These are phyloP conservation scores for Erythrobasidium hasegawianum DNA, from an alignment of 1,284 basidiomycete genomes.

Conservation along the genomic window DNA sequence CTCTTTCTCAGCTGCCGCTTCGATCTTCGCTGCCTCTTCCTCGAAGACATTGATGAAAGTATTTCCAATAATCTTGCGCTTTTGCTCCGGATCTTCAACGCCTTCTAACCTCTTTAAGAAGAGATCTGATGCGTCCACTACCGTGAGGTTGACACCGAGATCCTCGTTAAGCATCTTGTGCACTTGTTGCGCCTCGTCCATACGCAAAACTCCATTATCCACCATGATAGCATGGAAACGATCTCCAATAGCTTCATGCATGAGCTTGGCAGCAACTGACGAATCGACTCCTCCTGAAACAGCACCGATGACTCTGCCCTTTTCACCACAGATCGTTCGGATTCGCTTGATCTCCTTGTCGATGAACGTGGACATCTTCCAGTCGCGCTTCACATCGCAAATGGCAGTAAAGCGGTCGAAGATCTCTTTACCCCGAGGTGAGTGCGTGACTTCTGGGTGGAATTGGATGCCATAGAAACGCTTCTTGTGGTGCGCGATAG, in stretches of 20 bases:
- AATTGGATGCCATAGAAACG: slow-evolving; percentile 94
- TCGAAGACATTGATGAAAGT: slow-evolving; percentile 99
- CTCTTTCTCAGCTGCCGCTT: slow-evolving; percentile 70
- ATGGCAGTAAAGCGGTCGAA: slow-evolving; percentile 82
- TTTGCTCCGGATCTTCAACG: slow-evolving; percentile 92
- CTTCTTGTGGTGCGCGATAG: slow-evolving; percentile 84
- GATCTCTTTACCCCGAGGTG: slow-evolving; percentile 81
- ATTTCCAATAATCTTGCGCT: slow-evolving; percentile 98
- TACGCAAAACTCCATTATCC: slow-evolving; percentile 93
- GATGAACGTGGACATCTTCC: slow-evolving; percentile 99
- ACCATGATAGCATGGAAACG: slow-evolving; percentile 99
- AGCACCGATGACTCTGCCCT: slow-evolving; percentile 94
- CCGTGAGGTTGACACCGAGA: slow-evolving; percentile 92
- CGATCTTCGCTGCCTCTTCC: slow-evolving; percentile 83
- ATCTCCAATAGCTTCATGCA: slow-evolving; percentile 99
- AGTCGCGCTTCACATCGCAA: slow-evolving; percentile 74
- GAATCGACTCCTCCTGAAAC: slow-evolving; percentile 98
- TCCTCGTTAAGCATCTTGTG: slow-evolving; percentile 89
- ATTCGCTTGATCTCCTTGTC: slow-evolving; percentile 95
- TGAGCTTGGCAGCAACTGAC: slow-evolving; percentile 95
- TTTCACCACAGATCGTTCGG: slow-evolving; percentile 88
- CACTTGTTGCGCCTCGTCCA: slow-evolving; percentile 91
- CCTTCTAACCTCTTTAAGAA: slow-evolving; percentile 87
- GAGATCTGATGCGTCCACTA: slow-evolving; percentile 89
- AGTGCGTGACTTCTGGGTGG: slow-evolving; percentile 98